phyloP scores from a whole-genome alignment of 1,284 basidiomycete genomes.

The Polyporus tsugae region DNA sequence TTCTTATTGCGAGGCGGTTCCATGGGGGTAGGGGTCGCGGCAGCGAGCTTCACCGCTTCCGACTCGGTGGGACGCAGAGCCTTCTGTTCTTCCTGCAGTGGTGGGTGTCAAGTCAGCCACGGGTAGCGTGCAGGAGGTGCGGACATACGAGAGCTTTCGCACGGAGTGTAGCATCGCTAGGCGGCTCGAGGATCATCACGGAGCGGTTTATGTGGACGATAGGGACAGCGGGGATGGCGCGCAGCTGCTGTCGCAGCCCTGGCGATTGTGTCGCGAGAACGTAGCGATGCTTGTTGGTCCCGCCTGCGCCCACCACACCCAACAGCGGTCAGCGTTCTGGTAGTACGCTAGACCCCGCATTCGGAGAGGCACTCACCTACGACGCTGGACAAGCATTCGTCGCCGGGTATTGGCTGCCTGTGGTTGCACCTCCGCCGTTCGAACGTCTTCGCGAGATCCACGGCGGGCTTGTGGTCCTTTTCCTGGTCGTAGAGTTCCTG shows the following conservation, averaged over 20 bases:
- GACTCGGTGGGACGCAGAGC: slow-evolving; percentile 55
- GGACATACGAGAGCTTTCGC: slow-evolving; percentile 69
- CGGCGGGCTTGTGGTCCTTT: slow-evolving; percentile 70
- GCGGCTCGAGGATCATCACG: slow-evolving; percentile 91
- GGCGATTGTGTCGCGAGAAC: slow-evolving; percentile 84
- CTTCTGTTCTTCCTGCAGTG: slow-evolving; percentile 61
- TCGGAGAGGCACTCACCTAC: slow-evolving; percentile 65
- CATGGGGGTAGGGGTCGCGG: slow-evolving; percentile 42
- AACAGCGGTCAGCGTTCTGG: not conserved
- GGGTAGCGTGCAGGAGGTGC: not conserved
- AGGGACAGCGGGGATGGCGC: slow-evolving; percentile 82
- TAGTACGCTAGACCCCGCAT: no score
- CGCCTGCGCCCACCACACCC: slow-evolving; percentile 55
- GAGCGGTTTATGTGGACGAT: slow-evolving; percentile 90
- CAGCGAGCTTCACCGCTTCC: slow-evolving; percentile 51
- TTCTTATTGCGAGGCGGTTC: slow-evolving; percentile 65
- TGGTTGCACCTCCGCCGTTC: slow-evolving; percentile 97
- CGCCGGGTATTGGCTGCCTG: slow-evolving; percentile 79
- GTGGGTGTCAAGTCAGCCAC: slow-evolving; percentile 10
- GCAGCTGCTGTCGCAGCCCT: slow-evolving; percentile 69
- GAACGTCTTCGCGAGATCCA: slow-evolving; percentile 91
- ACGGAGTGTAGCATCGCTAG: slow-evolving; percentile 77
- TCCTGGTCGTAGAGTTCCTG: slow-evolving; percentile 89
- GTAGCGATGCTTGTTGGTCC: slow-evolving; percentile 92
- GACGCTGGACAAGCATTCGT: slow-evolving; percentile 86